Percentiles rank a stretch among this genome's conserved stretches.
Evolutionary conservation across 768 basidiomycete species (phyloP).

Genomic region (Erythrobasidium yunnanense): DNA sequence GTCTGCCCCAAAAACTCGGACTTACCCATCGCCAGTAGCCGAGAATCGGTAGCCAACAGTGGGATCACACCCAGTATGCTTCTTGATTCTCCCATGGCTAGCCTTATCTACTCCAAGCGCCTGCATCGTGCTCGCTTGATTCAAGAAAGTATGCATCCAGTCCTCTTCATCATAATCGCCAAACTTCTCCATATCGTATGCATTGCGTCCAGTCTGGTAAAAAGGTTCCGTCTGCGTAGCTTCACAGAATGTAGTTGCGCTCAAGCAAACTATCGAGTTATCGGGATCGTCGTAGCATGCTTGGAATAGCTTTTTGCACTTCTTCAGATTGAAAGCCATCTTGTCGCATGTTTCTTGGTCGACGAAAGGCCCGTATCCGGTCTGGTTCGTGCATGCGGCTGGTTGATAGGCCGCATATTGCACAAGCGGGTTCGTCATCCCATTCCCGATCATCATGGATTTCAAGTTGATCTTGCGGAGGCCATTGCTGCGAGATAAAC

Average conservation of each 20-base stretch:
- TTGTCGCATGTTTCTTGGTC: conserved; percentile 23
- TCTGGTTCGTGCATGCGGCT: conserved; percentile 30
- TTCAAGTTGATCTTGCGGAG: too few relatives aligned
- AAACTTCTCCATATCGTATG: conserved; percentile 31
- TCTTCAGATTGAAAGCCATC: conserved; percentile 28
- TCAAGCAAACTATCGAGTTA: conserved; percentile 26
- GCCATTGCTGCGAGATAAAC: too few relatives aligned
- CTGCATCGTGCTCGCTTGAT: conserved; percentile 28
- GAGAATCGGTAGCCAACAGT: conserved; percentile 32
- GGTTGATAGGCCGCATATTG: conserved; percentile 36
- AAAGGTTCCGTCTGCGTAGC: conserved; percentile 31
- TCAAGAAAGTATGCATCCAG: conserved; percentile 32
- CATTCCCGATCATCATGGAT: conserved; percentile 35
- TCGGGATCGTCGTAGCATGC: conserved; percentile 31
- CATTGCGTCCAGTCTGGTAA: conserved; percentile 26
- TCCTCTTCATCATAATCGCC: conserved; percentile 36
- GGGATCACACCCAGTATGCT: conserved; percentile 33
- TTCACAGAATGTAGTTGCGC: conserved; percentile 34
- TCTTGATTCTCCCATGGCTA: conserved; percentile 29
- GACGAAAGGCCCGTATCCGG: conserved; percentile 33
- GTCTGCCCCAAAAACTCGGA: neutral
- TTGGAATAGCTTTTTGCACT: conserved; percentile 30
- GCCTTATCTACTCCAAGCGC: conserved; percentile 34
- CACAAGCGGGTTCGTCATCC: conserved; percentile 35
- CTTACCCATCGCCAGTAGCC: conserved; percentile 32